Evolutionary conservation across 2,329 filamentous ascomycete species (phyloP), one percentile per base, ranked within the genome.

Genomic region (Aureobasidium sp.): DNA sequence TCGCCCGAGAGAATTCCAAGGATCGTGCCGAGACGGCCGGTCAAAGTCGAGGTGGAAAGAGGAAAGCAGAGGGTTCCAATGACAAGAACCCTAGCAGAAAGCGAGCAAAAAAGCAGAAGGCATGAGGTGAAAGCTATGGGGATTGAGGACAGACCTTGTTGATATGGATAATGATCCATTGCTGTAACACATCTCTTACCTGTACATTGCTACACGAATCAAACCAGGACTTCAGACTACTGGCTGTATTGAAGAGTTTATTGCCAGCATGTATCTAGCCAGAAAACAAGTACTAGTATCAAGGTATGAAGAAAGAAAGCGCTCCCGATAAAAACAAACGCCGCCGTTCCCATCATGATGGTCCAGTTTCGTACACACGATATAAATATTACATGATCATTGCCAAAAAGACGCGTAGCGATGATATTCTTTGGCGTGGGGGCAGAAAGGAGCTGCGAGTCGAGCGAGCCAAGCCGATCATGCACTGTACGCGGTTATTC

Each of bases 401-500:
- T 55, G 38, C 50, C 50, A 54, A 42, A 25, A 25, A 54, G 35
- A 21, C 15, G 49, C n/a, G 35, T 38, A 29, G 21, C 15, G 38
- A 10, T 33, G 38, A 42, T 21, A 6, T 29, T 43, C 40, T 38
- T 33, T n/a, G n/a, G n/a, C n/a, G n/a, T n/a, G n/a, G n/a, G 37
- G 9, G 21, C 33, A 31, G 37, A 23, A 21, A 13, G 37, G 10
- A 15, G 19, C 15, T 21, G 42, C n/a, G n/a, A 17, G 17, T 37
- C 31, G 31, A 25, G 13, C 7, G 27, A 33, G 27, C 45, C 45
- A 31, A 19, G 17, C 17, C 57, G 43, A 60, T 60, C 31, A 60
- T 46, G 59, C 59, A 60, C 59, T 60, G 23, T 31, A 60, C 38
- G 21, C 31, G 11, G 42, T 60, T 60, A 60, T 38, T 55, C 49